Base-by-base conservation (phyloP, 78 protist genomes). In the slime mould (Dictyostelium discoideum) region DNA sequence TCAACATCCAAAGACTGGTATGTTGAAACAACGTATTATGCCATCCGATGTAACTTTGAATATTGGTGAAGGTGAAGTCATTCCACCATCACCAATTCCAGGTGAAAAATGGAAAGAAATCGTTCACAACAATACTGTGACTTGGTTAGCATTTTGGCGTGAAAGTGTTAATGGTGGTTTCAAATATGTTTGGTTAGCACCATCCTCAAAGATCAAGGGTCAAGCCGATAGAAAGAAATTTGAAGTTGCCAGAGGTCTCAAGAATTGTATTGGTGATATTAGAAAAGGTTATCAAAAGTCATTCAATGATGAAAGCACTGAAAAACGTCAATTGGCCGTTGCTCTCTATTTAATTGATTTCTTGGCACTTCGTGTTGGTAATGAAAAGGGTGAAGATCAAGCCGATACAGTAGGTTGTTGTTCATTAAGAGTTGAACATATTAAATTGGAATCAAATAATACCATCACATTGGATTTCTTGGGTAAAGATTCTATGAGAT, bases 321-420 rank as follows among this genome's bases (percentile, higher is more conserved):
- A 8, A 7, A 60, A 29, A 16, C 63, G 94, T n/a, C 99, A 99
- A 92, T 86, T 95, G 7, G 98, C 97, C 3, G 97, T 98, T 4
- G 99, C 99, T 18, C 32, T 99, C 32, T 98, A 97, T 83, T 40
- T 99, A 6, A 99, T 99, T 65, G 99, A 99, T 79, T 95, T 82
- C 46, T 96, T 99, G 57, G 99, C 99, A 1, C 98, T 99, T 5
- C 98, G 99, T 44, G 99, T 96, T 46, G 99, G 99, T 72, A 96
- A 96, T 85, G 99, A 99, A 72, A 99, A 99, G 96, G 98, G 96
- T 82, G 97, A 97, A 11, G 98, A 99, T 63, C 97, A 98, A 54
- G 99, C 99, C 20, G 99, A 99, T 92, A 99, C 99, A 1, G 99
- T 99, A 3, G 99, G 99, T 73, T 98, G 99, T 81, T 98, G 99